A percentile compares a stretch with the other conserved stretches of the same genome.
These are phyloP conservation scores for Aquilaria sinensis DNA, from an alignment of 345 rosid species.

Conservation along the genomic window DNA sequence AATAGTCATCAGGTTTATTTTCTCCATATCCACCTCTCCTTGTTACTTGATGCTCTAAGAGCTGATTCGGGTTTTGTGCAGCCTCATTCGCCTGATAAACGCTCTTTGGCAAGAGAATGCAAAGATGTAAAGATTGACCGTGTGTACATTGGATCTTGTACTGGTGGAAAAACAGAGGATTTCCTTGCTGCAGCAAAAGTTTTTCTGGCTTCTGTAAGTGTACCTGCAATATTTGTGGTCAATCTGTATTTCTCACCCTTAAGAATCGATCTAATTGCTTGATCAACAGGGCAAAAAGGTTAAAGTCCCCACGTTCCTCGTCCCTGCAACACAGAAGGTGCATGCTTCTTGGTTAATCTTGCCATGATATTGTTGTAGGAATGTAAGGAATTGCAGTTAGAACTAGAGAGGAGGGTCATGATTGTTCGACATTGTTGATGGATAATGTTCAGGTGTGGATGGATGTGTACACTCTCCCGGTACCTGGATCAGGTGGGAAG, in stretches of 20 bases:
- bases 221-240: not conserved
- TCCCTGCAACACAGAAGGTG: slow-evolving; percentile 90
- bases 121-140: slow-evolving; percentile 92
- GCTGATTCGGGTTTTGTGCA: slow-evolving; percentile 19
- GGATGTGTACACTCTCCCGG: slow-evolving; percentile 73
- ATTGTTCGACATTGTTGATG: too few species aligned
- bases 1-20: too few species aligned
- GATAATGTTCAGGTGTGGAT: slow-evolving; percentile 62
- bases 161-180: slow-evolving; percentile 86
- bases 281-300: slow-evolving; percentile 60
- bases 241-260: not conserved
- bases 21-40: not conserved
- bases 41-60: slow-evolving; percentile 4
- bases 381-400: too few species aligned
- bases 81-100: slow-evolving; percentile 96
- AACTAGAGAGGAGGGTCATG: too few species aligned
- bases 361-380: not conserved
- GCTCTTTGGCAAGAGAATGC: slow-evolving; percentile 90
- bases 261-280: slow-evolving; percentile 9
- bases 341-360: slow-evolving; percentile 3
- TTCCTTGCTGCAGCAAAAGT: slow-evolving; percentile 87
- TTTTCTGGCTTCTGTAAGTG: slow-evolving; percentile 60
- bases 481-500: slow-evolving; percentile 88
- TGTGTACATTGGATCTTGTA: slow-evolving; percentile 91
- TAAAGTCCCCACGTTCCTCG: slow-evolving; percentile 82